A percentile compares a stretch with the other conserved stretches of the same genome.
Conservation (phyloP, 805 yeast genomes). For the Jamesozyma piceae region DNA sequence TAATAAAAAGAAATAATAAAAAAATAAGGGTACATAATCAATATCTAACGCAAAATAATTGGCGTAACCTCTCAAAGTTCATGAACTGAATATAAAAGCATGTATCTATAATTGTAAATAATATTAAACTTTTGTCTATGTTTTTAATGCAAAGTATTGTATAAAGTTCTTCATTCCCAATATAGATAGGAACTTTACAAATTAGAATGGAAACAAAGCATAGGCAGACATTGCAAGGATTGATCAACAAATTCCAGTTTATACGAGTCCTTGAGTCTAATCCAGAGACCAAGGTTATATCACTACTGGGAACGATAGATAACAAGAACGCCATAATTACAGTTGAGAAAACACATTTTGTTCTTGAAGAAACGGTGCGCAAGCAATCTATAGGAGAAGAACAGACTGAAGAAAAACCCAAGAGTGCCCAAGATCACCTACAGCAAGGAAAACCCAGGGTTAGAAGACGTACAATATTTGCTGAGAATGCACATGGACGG, state of each 20-base stretch:
- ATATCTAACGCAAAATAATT: neutral
- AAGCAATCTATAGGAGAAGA: constrained; percentile 4
- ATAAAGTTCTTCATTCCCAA: no score
- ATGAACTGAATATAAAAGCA: no score
- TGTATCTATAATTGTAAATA: no score
- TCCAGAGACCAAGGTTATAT: constrained; percentile 59
- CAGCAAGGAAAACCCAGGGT: neutral
- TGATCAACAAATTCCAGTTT: constrained; percentile 38
- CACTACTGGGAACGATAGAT: constrained; percentile 58
- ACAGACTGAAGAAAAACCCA: neutral
- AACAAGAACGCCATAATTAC: constrained; percentile 55
- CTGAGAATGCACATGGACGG: constrained; percentile 1
- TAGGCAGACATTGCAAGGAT: constrained; percentile 2
- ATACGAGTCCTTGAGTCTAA: constrained; percentile 44
- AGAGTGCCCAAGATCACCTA: neutral
- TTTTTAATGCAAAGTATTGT: no score
- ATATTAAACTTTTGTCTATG: no score
- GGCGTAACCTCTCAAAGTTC: no score
- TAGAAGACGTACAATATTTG: neutral
- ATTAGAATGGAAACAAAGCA: neutral
- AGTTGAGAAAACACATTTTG: constrained; percentile 65
- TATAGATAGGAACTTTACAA: no score
- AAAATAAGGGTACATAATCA: neutral
- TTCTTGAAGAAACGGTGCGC: constrained; percentile 22
- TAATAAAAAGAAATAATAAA: neutral